A percentile compares a stretch with the other conserved stretches of the same genome.
Evolutionary conservation across 495 filamentous ascomycete genomes (phyloP).

Genomic region (Penicilliopsis zonata): DNA sequence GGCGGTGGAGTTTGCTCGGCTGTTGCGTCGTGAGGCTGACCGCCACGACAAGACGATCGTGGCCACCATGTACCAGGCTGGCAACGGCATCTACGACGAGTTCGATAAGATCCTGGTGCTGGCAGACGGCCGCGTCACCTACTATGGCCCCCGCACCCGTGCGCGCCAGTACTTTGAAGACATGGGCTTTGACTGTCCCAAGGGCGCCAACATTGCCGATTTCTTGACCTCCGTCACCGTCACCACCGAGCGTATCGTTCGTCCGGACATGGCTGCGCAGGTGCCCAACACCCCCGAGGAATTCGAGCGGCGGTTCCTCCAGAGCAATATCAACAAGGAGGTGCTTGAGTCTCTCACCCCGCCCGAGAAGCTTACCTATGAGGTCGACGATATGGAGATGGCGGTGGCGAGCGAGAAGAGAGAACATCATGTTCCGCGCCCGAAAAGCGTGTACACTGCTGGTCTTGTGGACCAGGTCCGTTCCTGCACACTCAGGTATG

Average conservation of each 20-base stretch:
- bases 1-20: slow-evolving; percentile 65
- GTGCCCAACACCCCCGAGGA: slow-evolving; percentile 65
- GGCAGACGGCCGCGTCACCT: slow-evolving; percentile 71
- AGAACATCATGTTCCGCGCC: slow-evolving; percentile 33
- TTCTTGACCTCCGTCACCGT: slow-evolving; percentile 73
- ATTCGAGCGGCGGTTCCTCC: slow-evolving; percentile 58
- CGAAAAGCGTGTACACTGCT: slow-evolving; percentile 39
- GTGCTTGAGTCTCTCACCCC: slow-evolving; percentile 53
- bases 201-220: slow-evolving; percentile 62
- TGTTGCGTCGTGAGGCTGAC: slow-evolving; percentile 53
- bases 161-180: slow-evolving; percentile 59
- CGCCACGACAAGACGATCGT: slow-evolving; percentile 53
- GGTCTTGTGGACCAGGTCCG: slow-evolving; percentile 43
- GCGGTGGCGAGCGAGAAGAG: slow-evolving; percentile 39
- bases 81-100: slow-evolving; percentile 59
- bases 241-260: slow-evolving; percentile 50
- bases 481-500: slow-evolving; percentile 37
- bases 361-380: slow-evolving; percentile 28
- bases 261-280: slow-evolving; percentile 50
- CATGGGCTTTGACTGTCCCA: slow-evolving; percentile 59
- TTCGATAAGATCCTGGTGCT: slow-evolving; percentile 74
- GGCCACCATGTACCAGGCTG: slow-evolving; percentile 75
- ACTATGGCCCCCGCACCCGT: slow-evolving; percentile 49
- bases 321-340: slow-evolving; percentile 48
- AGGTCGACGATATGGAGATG: slow-evolving; percentile 27